These are phyloP conservation scores for Xerocomus nothofagi DNA, from an alignment of 1,284 basidiomycete species.

Conservation along the genomic window DNA sequence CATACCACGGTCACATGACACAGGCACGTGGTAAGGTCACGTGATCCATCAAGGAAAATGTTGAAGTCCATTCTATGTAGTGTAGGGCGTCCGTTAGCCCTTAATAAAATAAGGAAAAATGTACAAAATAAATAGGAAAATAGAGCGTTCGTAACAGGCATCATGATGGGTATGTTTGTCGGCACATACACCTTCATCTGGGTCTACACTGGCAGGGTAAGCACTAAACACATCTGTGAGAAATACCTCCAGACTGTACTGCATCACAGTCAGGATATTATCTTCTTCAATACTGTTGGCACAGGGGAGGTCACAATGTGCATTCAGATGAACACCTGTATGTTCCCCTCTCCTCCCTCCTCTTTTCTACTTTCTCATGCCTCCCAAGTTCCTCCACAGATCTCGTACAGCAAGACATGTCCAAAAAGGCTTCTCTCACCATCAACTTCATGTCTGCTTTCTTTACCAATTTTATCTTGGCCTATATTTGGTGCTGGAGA, in stretches of 20 bases:
- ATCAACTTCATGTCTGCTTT: conserved; percentile 68
- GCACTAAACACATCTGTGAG: conserved; percentile 83
- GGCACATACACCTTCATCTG: conserved; percentile 74
- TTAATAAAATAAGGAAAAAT: too few species aligned
- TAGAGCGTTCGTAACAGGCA: too few species aligned
- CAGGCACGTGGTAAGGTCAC: too few species aligned
- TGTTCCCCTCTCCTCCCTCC: conserved; percentile 28
- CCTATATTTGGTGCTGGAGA: conserved; percentile 75
- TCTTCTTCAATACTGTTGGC: conserved; percentile 91
- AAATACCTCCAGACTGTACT: conserved; percentile 73
- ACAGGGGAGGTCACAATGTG: conserved; percentile 95
- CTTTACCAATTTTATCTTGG: conserved; percentile 78
- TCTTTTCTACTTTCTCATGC: not conserved
- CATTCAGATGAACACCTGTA: conserved; percentile 89
- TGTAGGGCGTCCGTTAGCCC: too few species aligned
- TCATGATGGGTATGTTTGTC: conserved; percentile 70
- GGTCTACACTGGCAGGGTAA: conserved; percentile 89
- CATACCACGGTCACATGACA: too few species aligned
- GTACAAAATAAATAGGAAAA: too few species aligned
- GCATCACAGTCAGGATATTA: conserved; percentile 84
- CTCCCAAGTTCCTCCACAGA: conserved; percentile 48
- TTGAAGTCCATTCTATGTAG: too few species aligned
- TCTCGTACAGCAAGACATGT: conserved; percentile 84
- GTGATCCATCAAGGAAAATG: too few species aligned
- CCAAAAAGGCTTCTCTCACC: conserved; percentile 80